Conservation (phyloP, 2,329 filamentous ascomycete species). For the Phialemoniopsis sp. region DNA sequence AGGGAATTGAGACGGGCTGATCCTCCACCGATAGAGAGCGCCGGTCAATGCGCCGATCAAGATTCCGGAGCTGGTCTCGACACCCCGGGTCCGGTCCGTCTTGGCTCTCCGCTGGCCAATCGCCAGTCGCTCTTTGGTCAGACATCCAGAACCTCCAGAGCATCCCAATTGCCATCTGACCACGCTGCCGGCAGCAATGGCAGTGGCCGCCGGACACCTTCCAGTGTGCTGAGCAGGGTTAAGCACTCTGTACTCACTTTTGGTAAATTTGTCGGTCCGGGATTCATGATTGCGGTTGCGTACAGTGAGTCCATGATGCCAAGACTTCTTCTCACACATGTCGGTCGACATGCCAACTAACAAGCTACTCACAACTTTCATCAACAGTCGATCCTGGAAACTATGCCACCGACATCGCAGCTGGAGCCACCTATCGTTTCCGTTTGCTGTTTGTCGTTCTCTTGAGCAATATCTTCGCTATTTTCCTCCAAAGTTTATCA, state of each 20-base stretch:
- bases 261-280: slow-evolving; percentile 59
- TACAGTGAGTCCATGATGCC: slow-evolving; percentile 39
- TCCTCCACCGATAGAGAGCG: slow-evolving; percentile 14
- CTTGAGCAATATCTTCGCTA: slow-evolving; percentile 66
- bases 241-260: slow-evolving; percentile 37
- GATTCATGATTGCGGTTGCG: slow-evolving; percentile 59
- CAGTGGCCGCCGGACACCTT: no score
- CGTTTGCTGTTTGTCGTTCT: slow-evolving; percentile 64
- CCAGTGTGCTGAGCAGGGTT: slow-evolving; percentile 7
- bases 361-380: no score
- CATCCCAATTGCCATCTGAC: no score
- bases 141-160: not conserved
- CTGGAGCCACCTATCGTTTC: slow-evolving; percentile 63
- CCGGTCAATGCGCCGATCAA: slow-evolving; percentile 17
- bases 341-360: no score
- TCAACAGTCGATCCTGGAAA: slow-evolving; percentile 55
- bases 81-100: no score
- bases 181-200: no score
- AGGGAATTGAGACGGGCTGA: slow-evolving; percentile 17
- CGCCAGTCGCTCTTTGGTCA: no score
- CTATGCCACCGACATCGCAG: slow-evolving; percentile 63
- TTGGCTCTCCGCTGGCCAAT: no score
- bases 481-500: slow-evolving; percentile 64
- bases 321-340: not conserved
- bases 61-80: slow-evolving; percentile 1